phyloP scores from a whole-genome alignment of 495 filamentous ascomycete genomes.

The Cercophora newfieldiana region DNA sequence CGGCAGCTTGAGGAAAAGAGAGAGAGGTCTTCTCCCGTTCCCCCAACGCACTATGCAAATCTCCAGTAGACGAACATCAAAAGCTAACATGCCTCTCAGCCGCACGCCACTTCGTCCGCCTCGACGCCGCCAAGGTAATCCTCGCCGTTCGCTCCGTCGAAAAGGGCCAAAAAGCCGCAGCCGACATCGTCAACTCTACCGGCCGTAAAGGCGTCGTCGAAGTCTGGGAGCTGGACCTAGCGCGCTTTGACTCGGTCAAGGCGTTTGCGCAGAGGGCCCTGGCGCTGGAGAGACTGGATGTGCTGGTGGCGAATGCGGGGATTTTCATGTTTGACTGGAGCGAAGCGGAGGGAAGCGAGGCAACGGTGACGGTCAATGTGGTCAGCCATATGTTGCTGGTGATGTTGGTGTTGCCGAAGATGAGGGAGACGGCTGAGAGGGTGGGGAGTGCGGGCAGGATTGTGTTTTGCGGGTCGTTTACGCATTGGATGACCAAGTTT shows the following conservation, averaged over 20 bases:
- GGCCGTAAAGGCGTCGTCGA: constrained; percentile 47
- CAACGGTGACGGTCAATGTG: constrained; percentile 54
- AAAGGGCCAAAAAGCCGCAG: constrained; percentile 45
- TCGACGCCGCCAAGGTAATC: constrained; percentile 47
- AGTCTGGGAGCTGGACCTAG: constrained; percentile 54
- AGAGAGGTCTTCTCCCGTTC: too few relatives aligned
- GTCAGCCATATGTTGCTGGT: constrained; percentile 19
- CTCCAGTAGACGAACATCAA: too few relatives aligned
- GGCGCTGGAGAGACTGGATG: constrained; percentile 39
- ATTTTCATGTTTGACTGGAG: constrained; percentile 17
- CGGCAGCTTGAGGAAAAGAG: too few relatives aligned
- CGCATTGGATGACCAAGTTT: constrained; percentile 37
- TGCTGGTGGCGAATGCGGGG: constrained; percentile 48
- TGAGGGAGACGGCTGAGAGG: constrained; percentile 27
- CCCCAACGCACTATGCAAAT: too few relatives aligned
- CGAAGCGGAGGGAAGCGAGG: constrained; percentile 33
- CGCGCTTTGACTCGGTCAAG: constrained; percentile 29
- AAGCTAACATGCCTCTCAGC: too few relatives aligned
- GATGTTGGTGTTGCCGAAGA: constrained; percentile 18
- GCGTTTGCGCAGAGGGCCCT: constrained; percentile 26
- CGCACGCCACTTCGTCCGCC: constrained; percentile 44
- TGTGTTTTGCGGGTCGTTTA: constrained; percentile 32
- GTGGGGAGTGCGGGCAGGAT: constrained; percentile 20
- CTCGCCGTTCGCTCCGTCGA: constrained; percentile 44
- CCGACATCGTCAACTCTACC: constrained; percentile 39